A percentile compares a stretch with the other conserved stretches of the same genome.
Conservation (phyloP, 495 filamentous ascomycete genomes). For the Stereocaulon alpinum region DNA sequence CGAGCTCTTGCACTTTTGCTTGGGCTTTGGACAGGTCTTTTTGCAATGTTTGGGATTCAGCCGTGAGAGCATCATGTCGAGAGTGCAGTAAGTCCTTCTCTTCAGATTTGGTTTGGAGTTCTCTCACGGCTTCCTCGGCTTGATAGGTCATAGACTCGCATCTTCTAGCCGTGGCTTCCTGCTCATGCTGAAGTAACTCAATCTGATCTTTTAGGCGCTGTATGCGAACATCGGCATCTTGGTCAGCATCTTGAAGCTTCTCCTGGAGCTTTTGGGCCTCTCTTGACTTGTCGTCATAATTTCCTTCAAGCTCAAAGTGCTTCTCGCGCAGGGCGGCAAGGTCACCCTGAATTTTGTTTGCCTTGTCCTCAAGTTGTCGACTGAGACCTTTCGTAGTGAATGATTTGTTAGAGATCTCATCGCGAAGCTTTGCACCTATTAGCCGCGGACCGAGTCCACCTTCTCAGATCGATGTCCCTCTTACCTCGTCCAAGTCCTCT, state of each 20-base stretch:
- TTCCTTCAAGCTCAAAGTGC: conserved; percentile 39
- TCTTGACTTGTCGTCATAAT: conserved; percentile 40
- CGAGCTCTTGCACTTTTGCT: conserved; percentile 45
- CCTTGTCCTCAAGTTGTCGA: conserved; percentile 64
- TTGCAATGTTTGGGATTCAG: conserved; percentile 57
- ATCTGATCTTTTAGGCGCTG: conserved; percentile 37
- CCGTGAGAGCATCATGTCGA: conserved; percentile 57
- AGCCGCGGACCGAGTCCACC: not conserved
- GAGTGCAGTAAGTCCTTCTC: conserved; percentile 63
- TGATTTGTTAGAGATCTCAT: conserved; percentile 71
- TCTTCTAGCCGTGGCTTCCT: conserved; percentile 26
- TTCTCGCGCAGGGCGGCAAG: conserved; percentile 50
- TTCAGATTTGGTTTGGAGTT: conserved; percentile 46
- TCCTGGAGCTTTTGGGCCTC: conserved; percentile 33
- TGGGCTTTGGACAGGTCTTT: conserved; percentile 49
- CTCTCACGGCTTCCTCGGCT: conserved; percentile 42
- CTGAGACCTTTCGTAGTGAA: conserved; percentile 65
- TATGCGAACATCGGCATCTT: conserved; percentile 33
- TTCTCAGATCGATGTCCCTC: no score
- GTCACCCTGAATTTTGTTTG: conserved; percentile 53
- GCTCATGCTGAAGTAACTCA: conserved; percentile 30
- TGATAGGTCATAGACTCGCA: conserved; percentile 35
- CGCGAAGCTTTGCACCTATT: conserved; percentile 44
- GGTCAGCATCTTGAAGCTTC: conserved; percentile 33
- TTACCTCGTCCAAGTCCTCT: conserved; percentile 34